Base-by-base conservation (phyloP, 2,329 filamentous ascomycete genomes). In the Aspergillus clavatus region DNA sequence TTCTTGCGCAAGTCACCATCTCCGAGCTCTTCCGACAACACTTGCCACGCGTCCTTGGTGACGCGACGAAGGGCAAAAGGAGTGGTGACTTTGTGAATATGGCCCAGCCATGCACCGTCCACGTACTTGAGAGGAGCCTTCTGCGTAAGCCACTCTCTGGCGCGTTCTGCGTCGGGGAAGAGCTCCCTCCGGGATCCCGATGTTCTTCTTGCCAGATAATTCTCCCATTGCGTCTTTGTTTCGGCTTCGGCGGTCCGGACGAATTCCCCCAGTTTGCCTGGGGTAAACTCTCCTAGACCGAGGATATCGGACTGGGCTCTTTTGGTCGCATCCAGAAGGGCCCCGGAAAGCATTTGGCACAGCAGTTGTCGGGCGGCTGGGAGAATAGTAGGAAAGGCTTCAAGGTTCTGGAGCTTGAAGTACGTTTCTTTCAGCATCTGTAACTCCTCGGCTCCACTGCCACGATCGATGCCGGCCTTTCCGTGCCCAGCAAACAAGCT, bases 1-100 rank as follows among this genome's bases (percentile, higher is more conserved):
- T 77, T 70, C 54, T 73, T 72, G 8, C 57, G 55, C 5, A 70
- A 48, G 47, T 76, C 68, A 0, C 75, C 75, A 50, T 77, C 71
- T 1, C 75, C 75, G 5, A 77, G 60, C 48, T 78, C 75, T 49
- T 78, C 75, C 0, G 72, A 73, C 40, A 77, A 60, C 5, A 76
- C 65, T 49, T 74, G 74, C 74, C 74, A 77, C 3, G 69, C 68
- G 24, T 68, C 59, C 45, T 72, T 73, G 27, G 66, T 70, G 11
- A 70, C 59, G 7, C 50, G 53, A 3, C 65, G 65, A 16, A 71
- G 56, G 7, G 53, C 50, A 48, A 74, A 72, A 3, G 72, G 71
- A 0, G 70, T 74, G 12, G 58, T 72, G 33, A 70, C 61, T 37
- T 71, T 69, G 52, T 75, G 65, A 21, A 75, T 61, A 44, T 71